These are phyloP conservation scores for Fusarium sp. DNA, from an alignment of 2,329 filamentous ascomycete species.

Conservation along the genomic window DNA sequence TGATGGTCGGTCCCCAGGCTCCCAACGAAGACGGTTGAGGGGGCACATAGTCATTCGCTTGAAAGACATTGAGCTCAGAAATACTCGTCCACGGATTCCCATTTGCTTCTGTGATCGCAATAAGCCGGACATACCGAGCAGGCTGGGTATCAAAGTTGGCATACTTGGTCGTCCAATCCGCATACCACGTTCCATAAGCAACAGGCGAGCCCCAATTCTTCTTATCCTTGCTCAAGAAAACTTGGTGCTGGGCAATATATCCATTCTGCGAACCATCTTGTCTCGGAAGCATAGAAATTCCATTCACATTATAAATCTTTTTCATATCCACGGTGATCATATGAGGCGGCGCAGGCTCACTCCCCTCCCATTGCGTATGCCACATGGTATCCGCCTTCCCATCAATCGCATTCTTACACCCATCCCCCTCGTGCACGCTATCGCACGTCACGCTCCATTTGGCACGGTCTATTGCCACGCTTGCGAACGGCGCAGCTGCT, in stretches of 20 bases:
- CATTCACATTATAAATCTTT: constrained; percentile 24
- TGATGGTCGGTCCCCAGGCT: constrained; percentile 28
- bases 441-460: constrained; percentile 28
- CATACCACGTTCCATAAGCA: constrained; percentile 31
- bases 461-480: constrained; percentile 9
- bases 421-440: constrained; percentile 12
- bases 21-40: neutral
- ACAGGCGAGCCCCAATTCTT: constrained; percentile 21
- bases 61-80: constrained; percentile 28
- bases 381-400: constrained; percentile 1
- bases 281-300: constrained; percentile 27
- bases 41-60: constrained; percentile 4
- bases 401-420: constrained; percentile 24
- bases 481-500: constrained; percentile 18
- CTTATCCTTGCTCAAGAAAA: constrained; percentile 19
- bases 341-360: constrained; percentile 22
- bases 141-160: constrained; percentile 32
- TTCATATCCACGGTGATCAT: constrained; percentile 28
- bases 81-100: constrained; percentile 23
- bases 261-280: constrained; percentile 20
- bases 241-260: constrained; percentile 15
- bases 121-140: constrained; percentile 4
- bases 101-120: constrained; percentile 16
- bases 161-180: constrained; percentile 20
- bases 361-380: constrained; percentile 23